Evolutionary conservation across 345 rosid genomes (phyloP).

Genomic region (Moricandia moricandioides): DNA sequence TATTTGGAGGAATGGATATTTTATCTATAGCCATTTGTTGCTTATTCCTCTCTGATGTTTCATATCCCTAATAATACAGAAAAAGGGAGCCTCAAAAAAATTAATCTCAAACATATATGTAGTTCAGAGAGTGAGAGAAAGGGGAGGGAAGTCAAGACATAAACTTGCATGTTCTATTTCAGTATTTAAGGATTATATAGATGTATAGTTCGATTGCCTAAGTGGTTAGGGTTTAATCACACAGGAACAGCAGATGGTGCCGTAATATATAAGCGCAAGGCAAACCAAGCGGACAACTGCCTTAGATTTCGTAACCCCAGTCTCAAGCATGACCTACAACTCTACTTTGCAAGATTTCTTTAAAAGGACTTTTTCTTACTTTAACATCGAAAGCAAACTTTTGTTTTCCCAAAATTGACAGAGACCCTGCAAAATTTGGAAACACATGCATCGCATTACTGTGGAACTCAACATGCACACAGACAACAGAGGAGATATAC

Average conservation of each 20-base stretch:
- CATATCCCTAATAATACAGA: slow-evolving; percentile 57
- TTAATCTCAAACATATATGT: not conserved
- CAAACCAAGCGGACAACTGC: not conserved
- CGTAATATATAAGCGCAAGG: slow-evolving; percentile 1
- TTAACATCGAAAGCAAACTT: slow-evolving; percentile 72
- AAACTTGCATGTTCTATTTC: not conserved
- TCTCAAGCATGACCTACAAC: not conserved
- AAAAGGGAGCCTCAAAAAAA: slow-evolving; percentile 1
- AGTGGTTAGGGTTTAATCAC: not conserved
- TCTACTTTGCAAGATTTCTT: not conserved
- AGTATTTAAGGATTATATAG: not conserved
- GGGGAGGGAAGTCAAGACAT: not conserved
- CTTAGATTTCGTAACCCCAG: not conserved
- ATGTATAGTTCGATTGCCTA: not conserved
- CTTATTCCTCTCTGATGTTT: slow-evolving; percentile 73
- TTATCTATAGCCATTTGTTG: slow-evolving; percentile 62
- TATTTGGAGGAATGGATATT: slow-evolving; percentile 55
- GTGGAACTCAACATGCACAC: slow-evolving; percentile 4
- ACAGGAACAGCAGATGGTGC: slow-evolving; percentile 4
- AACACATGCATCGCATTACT: slow-evolving; percentile 20
- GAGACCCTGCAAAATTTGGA: slow-evolving; percentile 57
- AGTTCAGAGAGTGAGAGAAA: not conserved
- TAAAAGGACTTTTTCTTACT: slow-evolving; percentile 43
- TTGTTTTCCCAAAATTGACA: slow-evolving; percentile 85
- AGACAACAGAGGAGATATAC: slow-evolving; percentile 4